Base-by-base conservation (phyloP, 371 early-diverging fungal genomes). In the Mortierella sp. region DNA sequence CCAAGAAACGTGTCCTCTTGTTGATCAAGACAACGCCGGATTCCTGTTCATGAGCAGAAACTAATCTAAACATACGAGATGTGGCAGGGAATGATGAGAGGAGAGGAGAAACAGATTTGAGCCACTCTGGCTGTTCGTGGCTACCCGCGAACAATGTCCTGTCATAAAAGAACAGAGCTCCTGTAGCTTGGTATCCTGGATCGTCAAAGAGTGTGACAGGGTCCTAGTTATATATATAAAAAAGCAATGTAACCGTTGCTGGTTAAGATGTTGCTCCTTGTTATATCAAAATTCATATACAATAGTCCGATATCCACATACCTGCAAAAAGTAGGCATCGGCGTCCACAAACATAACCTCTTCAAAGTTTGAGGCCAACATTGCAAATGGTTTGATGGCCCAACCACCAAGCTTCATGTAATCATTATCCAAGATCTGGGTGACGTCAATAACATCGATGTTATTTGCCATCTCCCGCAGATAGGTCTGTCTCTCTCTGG, bases 321-420 rank as follows among this genome's bases (percentile, higher is more conserved):
- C 81, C 67, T 91, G 86, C 76, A 94, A 86, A 84, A 93, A 92
- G 58, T 92, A 87, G 3, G 88, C 92, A 68, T 95, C 95, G 2
- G 95, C 93, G 84, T 95, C 95, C 75, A 94, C 85, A 75, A 95
- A 84, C 67, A 94, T 90, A 43, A 91, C 88, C 51, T 93, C 89
- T 22, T 73, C 62, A 70, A 94, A 94, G 6, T 84, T 83, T 22
- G 92, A 92, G 12, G 91, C 92, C 60, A 94, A 72, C 61, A 94
- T 89, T 0, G 92, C 87, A 72, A 86, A 92, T 0, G 94, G 91
- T 49, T 93, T 93, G 49, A 93, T 73, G 5, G 88, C 85, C 93
- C 93, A 91, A 2, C 90, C 90, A 26, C 89, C 88, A 39, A 92
- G 86, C 30, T 79, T 75, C 22, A 89, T 84, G 57, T 84, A 81